Evolutionary conservation across 106 monocot genomes (phyloP).

Genomic region (Platanthera guangdongensis): DNA sequence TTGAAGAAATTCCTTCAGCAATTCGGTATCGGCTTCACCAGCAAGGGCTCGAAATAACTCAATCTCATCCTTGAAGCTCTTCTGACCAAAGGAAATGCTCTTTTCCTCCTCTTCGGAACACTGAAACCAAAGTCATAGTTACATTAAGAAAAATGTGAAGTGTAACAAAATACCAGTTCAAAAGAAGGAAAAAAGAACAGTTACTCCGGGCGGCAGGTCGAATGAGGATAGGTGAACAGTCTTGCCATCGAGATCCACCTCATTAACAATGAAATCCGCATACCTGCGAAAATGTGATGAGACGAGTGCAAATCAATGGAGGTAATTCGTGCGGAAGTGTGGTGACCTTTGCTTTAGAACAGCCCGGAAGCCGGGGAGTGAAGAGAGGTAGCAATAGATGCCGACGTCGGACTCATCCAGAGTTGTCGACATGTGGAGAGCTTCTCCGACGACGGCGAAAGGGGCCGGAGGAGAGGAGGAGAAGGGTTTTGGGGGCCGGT

Average conservation of each 20-base stretch:
- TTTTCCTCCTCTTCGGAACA: slow-evolving; percentile 25
- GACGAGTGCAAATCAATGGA: not conserved
- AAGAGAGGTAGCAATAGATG: slow-evolving; percentile 84
- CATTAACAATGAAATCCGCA: slow-evolving; percentile 91
- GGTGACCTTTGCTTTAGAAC: slow-evolving; percentile 76
- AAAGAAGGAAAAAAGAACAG: not conserved
- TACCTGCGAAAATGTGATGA: slow-evolving; percentile 33
- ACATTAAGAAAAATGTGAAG: not conserved
- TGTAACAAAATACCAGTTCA: no score
- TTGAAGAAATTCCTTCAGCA: slow-evolving; percentile 41
- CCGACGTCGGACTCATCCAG: slow-evolving; percentile 74
- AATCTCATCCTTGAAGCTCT: slow-evolving; percentile 29
- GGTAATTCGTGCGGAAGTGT: not conserved
- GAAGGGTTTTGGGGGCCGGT: slow-evolving; percentile 36
- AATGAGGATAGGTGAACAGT: slow-evolving; percentile 64
- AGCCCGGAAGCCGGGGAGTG: slow-evolving; percentile 85
- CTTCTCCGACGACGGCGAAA: not conserved
- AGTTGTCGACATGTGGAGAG: slow-evolving; percentile 43
- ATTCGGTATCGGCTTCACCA: slow-evolving; percentile 58
- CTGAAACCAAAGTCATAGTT: slow-evolving; percentile 19
- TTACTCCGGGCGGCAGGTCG: slow-evolving; percentile 61
- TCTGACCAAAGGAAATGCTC: slow-evolving; percentile 8
- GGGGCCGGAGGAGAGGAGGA: not conserved
- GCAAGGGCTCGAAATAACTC: slow-evolving; percentile 48
- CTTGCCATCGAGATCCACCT: slow-evolving; percentile 61